Base-by-base conservation (phyloP, 352 stramenopile genomes). In the Achlya hypogyna region DNA sequence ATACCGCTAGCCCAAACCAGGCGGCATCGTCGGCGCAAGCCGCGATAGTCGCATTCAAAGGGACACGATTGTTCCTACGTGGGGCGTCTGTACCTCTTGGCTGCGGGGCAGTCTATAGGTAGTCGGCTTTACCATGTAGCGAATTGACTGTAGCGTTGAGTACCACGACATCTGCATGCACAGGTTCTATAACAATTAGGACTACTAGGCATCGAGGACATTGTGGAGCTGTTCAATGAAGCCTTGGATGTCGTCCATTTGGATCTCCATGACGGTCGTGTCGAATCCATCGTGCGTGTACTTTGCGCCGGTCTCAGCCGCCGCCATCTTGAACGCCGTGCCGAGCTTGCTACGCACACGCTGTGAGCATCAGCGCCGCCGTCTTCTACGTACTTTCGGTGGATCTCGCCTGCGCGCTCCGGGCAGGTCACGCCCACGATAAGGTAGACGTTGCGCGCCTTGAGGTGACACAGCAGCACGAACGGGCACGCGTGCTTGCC, bases 141-240 rank as follows among this genome's bases (percentile, higher is more conserved):
- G n/a, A n/a, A n/a, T n/a, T n/a, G n/a, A n/a, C n/a, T n/a, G 34
- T 14, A 42, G 34, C 34, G 34, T 14, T 42, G 34, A 16, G 34
- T 42, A 42, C 29, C 6, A 54, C 42, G 42, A 49, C 42, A 59
- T 45, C 22, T 45, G 18, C 28, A 59, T 59, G 20, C 38, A 34
- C 18, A 49, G 22, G 42, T n/a, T n/a, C n/a, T n/a, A n/a, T n/a
- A n/a, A n/a, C n/a, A n/a, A 49, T 49, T 54, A 16, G 6, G 29
- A 54, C 29, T 6, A 54, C 59, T 86, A 93, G 9, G 85, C 85
- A 69, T 96, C 86, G 14, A 96, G 73, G 23, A 92, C 79, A 69
- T 93, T 98, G 80, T 98, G 91, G 8, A 98, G 75, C 65, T 97
- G 91, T 75, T 98, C 95, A 69, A 98, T 84, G 74, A 98, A 98